Conservation (phyloP, 2,329 filamentous ascomycete species). For the Mariannaea sp. region DNA sequence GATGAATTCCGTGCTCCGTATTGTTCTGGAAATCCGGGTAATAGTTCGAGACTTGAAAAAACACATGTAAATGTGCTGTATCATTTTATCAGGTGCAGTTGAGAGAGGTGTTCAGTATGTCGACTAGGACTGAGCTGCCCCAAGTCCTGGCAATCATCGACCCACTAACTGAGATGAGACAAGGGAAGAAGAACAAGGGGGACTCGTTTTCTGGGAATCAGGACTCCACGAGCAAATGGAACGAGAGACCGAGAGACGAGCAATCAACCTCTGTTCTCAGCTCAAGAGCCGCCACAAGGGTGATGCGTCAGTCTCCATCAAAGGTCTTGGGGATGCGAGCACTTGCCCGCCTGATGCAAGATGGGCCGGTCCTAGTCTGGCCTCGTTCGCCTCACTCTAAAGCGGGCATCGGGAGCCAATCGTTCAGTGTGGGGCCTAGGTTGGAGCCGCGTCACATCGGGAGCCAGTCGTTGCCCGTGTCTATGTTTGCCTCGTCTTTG, state of each 20-base stretch:
- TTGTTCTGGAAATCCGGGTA: too few species aligned
- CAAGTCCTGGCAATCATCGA: constrained; percentile 18
- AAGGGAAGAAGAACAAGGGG: constrained; percentile 5
- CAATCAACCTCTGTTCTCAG: not conserved
- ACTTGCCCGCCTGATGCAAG: not conserved
- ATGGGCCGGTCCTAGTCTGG: constrained; percentile 6
- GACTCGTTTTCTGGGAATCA: not conserved
- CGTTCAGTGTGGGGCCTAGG: constrained; percentile 23
- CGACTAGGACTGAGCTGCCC: constrained; percentile 9
- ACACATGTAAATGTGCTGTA: not conserved
- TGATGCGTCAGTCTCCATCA: constrained; percentile 1
- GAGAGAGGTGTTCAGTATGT: too few species aligned
- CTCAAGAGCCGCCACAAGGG: not conserved
- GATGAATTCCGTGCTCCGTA: not conserved
- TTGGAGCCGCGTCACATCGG: constrained; percentile 28
- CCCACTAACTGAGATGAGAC: constrained; percentile 16
- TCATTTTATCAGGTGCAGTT: not conserved
- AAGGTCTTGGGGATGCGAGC: too few species aligned
- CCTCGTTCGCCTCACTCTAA: constrained; percentile 37
- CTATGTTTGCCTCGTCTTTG: constrained; percentile 38
- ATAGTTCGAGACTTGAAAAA: not conserved
- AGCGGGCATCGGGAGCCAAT: constrained; percentile 31
- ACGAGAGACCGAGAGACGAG: not conserved
- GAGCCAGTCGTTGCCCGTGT: constrained; percentile 35
- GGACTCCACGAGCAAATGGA: not conserved